Conservation (phyloP, 306 rosid species). For the Pueraria montana region DNA sequence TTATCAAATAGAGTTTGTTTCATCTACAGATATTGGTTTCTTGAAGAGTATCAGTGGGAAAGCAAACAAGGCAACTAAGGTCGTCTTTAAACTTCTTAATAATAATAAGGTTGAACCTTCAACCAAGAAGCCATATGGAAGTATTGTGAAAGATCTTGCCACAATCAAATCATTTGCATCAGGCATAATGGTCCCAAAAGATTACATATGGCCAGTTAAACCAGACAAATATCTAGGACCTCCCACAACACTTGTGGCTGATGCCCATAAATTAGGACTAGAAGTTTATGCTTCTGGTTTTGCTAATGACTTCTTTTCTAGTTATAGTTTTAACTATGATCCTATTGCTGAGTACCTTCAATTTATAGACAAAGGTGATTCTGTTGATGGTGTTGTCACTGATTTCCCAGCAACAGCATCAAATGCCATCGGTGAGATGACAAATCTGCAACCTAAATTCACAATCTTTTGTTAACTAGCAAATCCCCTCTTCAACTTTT, state of each 20-base stretch:
- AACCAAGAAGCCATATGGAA: constrained; percentile 60
- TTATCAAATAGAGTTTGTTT: constrained; percentile 56
- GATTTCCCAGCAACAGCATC: constrained; percentile 84
- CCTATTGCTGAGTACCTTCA: constrained; percentile 79
- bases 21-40: constrained; percentile 82
- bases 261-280: constrained; percentile 86
- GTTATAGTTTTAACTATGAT: constrained; percentile 77
- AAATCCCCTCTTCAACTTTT: constrained; percentile 27
- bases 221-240: constrained; percentile 61
- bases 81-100: constrained; percentile 68
- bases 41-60: constrained; percentile 64
- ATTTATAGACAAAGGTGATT: constrained; percentile 63
- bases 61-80: constrained; percentile 59
- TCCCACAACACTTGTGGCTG: constrained; percentile 70
- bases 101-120: constrained; percentile 64
- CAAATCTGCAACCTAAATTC: constrained; percentile 25
- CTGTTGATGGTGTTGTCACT: constrained; percentile 86
- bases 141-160: constrained; percentile 62
- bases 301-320: constrained; percentile 65
- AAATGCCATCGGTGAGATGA: constrained; percentile 77
- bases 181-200: constrained; percentile 89
- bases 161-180: constrained; percentile 72
- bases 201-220: constrained; percentile 69
- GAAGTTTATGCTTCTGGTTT: constrained; percentile 91
- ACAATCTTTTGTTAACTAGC: background rate